Conservation (phyloP, 179 eudicot species). For the Beta lomatogona region DNA sequence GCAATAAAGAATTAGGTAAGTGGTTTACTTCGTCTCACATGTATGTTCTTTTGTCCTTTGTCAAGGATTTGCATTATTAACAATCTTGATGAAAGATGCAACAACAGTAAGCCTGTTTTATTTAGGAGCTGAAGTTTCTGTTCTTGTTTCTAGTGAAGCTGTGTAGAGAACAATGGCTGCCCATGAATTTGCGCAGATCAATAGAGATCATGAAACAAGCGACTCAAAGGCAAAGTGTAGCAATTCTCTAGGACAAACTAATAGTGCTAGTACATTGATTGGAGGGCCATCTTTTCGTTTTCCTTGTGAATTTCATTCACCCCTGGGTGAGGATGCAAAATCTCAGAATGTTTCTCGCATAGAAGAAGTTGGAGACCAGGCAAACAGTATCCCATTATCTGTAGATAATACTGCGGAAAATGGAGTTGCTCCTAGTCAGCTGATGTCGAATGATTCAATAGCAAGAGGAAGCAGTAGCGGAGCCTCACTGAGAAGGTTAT, state of each 20-base stretch:
- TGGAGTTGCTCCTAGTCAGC: conserved; percentile 15
- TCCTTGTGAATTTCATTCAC: conserved; percentile 1
- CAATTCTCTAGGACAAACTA: conserved; percentile 35
- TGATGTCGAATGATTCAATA: background rate
- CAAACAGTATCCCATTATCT: conserved; percentile 3
- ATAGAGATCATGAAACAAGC: conserved; percentile 33
- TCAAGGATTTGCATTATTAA: background rate
- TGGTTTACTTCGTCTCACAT: background rate
- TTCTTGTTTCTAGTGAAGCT: conserved; percentile 10
- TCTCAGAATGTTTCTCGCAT: background rate
- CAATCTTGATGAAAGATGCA: background rate
- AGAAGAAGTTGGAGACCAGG: conserved; percentile 15
- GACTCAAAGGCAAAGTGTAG: conserved; percentile 33
- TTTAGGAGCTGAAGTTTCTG: background rate
- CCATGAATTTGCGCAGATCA: conserved; percentile 20
- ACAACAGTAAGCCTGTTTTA: background rate
- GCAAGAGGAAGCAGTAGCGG: conserved; percentile 26
- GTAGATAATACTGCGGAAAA: conserved; percentile 14
- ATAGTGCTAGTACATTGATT: conserved; percentile 27
- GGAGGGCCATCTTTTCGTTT: conserved; percentile 6
- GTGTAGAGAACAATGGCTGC: conserved; percentile 15
- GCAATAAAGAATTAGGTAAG: background rate
- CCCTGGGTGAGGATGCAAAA: background rate
- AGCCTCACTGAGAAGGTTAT: conserved; percentile 31
- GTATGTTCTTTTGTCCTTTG: background rate